Conservation (phyloP, 2,329 filamentous ascomycete genomes). For the Chaetomium sp. region DNA sequence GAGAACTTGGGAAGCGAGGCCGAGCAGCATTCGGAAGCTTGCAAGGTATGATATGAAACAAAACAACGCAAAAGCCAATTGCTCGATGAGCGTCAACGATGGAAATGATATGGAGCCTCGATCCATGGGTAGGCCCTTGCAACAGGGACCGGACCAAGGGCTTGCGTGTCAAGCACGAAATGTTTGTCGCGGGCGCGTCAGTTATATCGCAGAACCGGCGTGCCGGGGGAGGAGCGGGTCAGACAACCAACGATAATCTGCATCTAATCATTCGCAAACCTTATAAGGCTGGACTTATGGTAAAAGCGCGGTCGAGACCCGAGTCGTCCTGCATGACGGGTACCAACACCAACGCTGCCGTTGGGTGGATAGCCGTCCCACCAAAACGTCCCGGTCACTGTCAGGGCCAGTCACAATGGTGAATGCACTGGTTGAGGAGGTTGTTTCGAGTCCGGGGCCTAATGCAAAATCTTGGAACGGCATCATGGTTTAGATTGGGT, state of each 20-base stretch:
- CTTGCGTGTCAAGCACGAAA: constrained; percentile 4
- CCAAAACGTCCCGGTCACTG: constrained; percentile 1
- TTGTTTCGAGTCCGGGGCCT: constrained; percentile 25
- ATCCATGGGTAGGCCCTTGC: background rate
- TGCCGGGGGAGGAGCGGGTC: constrained; percentile 4
- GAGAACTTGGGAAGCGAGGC: background rate
- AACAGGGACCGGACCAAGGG: background rate
- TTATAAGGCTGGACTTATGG: constrained; percentile 26
- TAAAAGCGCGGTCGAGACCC: constrained; percentile 16
- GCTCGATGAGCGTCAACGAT: background rate
- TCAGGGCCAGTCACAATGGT: constrained; percentile 1
- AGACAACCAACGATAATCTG: constrained; percentile 17
- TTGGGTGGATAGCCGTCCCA: constrained; percentile 22
- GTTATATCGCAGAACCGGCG: constrained; percentile 19
- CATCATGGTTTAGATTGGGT: constrained; percentile 18
- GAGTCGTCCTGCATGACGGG: constrained; percentile 25
- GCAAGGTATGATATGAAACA: background rate
- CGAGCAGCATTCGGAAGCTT: background rate
- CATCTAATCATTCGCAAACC: constrained; percentile 28
- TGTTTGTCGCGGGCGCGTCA: constrained; percentile 29
- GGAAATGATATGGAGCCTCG: background rate
- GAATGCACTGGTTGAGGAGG: constrained; percentile 20
- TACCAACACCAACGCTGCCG: constrained; percentile 19
- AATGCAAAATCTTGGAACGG: constrained; percentile 20
- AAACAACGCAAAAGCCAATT: background rate